A percentile compares a stretch with the other conserved stretches of the same genome.
These are phyloP conservation scores for Kodamaea lidongshanica DNA, from an alignment of 805 yeast genomes.

Conservation along the genomic window DNA sequence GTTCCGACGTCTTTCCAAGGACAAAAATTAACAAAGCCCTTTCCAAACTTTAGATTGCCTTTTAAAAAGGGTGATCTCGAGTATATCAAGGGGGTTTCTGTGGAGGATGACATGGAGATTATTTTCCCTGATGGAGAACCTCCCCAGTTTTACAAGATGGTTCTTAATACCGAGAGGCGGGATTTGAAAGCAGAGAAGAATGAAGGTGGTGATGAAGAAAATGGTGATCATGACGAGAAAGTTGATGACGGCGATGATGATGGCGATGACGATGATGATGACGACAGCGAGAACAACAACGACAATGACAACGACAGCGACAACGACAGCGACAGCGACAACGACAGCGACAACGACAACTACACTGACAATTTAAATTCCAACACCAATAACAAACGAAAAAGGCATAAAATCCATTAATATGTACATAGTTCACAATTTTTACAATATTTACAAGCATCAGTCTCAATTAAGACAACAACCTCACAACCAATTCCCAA, in stretches of 20 bases:
- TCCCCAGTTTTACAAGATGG: slow-evolving; percentile 43
- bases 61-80: not conserved
- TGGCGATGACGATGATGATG: slow-evolving; percentile 2
- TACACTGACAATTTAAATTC: not conserved
- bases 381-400: not conserved
- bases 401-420: too few relatives aligned
- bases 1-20: slow-evolving; percentile 32
- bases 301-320: not conserved
- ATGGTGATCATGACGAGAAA: slow-evolving; percentile 4
- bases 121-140: slow-evolving; percentile 37
- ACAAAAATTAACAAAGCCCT: slow-evolving; percentile 27
- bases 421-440: slow-evolving; percentile 1
- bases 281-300: not conserved
- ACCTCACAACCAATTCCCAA: slow-evolving; percentile 69
- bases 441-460: slow-evolving; percentile 8
- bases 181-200: slow-evolving; percentile 1
- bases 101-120: slow-evolving; percentile 18
- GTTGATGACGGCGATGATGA: not conserved
- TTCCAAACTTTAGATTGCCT: slow-evolving; percentile 12
- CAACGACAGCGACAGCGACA: slow-evolving; percentile 3
- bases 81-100: slow-evolving; percentile 10
- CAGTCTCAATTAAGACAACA: slow-evolving; percentile 18
- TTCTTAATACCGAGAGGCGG: slow-evolving; percentile 21
- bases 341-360: slow-evolving; percentile 1
- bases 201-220: slow-evolving; percentile 5